Evolutionary conservation across 345 rosid genomes (phyloP).

Genomic region (Mangifera indica): DNA sequence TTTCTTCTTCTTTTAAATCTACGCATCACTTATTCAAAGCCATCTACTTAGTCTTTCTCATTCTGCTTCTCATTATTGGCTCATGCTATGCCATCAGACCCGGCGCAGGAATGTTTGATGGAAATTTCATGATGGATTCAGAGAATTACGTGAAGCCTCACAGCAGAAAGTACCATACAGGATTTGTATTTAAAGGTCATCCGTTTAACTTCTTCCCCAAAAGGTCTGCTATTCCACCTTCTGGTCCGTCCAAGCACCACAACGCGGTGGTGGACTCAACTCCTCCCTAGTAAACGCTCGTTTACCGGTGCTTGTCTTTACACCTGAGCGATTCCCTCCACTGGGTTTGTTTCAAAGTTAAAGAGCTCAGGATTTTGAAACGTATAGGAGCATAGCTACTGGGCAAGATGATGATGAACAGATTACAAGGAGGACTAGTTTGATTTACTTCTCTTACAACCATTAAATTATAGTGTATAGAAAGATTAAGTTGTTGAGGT

Average conservation of each 20-base stretch:
- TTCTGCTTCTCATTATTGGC: slow-evolving; percentile 32
- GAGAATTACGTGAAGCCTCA: slow-evolving; percentile 10
- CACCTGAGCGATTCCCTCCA: not conserved
- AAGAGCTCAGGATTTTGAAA: slow-evolving; percentile 3
- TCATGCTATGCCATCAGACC: slow-evolving; percentile 40
- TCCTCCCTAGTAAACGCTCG: slow-evolving; percentile 25
- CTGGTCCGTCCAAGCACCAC: slow-evolving; percentile 83
- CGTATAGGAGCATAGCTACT: slow-evolving; percentile 14
- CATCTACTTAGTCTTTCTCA: slow-evolving; percentile 22
- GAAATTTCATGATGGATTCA: slow-evolving; percentile 10
- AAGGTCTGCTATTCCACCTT: slow-evolving; percentile 69
- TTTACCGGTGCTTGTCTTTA: not conserved
- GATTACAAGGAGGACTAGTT: not conserved
- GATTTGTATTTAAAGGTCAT: slow-evolving; percentile 40
- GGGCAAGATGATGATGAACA: not conserved
- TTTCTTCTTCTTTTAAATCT: slow-evolving; percentile 14
- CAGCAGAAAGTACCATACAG: slow-evolving; percentile 31
- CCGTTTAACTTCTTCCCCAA: slow-evolving; percentile 76
- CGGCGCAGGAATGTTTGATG: slow-evolving; percentile 18
- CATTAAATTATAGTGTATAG: slow-evolving; percentile 23
- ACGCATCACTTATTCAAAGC: slow-evolving; percentile 16
- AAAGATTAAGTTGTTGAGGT: slow-evolving; percentile 20
- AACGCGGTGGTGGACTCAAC: slow-evolving; percentile 44
- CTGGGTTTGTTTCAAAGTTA: not conserved
- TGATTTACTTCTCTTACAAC: not conserved